A percentile compares a stretch with the other conserved stretches of the same genome.
phyloP scores from a whole-genome alignment of 805 yeast species.

The Vanderwaltozyma yarrowii region DNA sequence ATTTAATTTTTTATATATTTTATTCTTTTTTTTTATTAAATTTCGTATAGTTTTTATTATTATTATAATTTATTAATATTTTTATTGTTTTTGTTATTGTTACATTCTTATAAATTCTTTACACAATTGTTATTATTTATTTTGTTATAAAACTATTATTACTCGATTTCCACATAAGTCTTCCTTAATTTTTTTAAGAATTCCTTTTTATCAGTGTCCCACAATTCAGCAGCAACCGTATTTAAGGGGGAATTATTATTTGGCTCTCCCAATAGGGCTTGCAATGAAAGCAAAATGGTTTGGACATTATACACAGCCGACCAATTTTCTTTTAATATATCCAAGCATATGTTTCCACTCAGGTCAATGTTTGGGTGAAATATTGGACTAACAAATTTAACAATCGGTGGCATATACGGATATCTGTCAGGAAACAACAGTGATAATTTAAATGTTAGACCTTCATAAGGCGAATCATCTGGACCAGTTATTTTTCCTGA shows the following conservation, averaged over 20 bases:
- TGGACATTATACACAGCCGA: slow-evolving; percentile 53
- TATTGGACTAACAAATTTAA: slow-evolving; percentile 48
- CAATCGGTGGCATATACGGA: slow-evolving; percentile 48
- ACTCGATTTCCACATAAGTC: background rate
- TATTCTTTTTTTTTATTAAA: background rate
- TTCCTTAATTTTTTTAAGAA: slow-evolving; percentile 12
- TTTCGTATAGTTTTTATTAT: background rate
- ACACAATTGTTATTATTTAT: too few species aligned
- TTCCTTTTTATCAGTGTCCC: slow-evolving; percentile 37
- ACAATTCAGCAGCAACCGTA: slow-evolving; percentile 46
- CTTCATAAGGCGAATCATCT: slow-evolving; percentile 44
- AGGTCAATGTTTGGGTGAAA: slow-evolving; percentile 60
- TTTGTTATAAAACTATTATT: too few species aligned
- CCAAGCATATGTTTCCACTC: slow-evolving; percentile 55
- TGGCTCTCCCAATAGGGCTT: slow-evolving; percentile 53
- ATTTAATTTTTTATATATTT: background rate
- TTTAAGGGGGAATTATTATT: slow-evolving; percentile 47
- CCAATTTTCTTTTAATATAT: slow-evolving; percentile 57
- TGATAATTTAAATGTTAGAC: slow-evolving; percentile 40
- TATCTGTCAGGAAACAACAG: slow-evolving; percentile 44
- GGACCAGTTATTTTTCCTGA: slow-evolving; percentile 52
- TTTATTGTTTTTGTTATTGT: too few species aligned
- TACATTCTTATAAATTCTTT: too few species aligned
- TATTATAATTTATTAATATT: background rate
- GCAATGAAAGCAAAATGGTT: slow-evolving; percentile 47